Conservation (phyloP, 106 monocot species). For the Apostasia shenzhenica region DNA sequence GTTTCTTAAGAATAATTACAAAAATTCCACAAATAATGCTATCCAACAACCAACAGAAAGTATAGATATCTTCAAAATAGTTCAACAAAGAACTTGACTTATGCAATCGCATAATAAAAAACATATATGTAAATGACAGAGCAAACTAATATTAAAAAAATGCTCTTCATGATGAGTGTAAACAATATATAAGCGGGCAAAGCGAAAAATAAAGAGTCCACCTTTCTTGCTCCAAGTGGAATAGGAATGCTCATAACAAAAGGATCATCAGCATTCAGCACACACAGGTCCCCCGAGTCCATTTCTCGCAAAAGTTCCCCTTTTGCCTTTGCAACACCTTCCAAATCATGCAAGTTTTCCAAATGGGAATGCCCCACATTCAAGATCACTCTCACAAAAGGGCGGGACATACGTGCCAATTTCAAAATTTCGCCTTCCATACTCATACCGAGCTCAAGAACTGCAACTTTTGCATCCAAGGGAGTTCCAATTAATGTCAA, state of each 20-base stretch:
- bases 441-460: constrained; percentile 29
- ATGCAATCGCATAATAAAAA: too few relatives aligned
- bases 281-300: constrained; percentile 25
- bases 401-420: constrained; percentile 21
- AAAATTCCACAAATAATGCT: too few relatives aligned
- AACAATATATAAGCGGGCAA: too few relatives aligned
- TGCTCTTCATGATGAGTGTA: too few relatives aligned
- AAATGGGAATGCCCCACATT: constrained; percentile 27
- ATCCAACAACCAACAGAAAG: too few relatives aligned
- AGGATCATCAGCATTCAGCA: constrained; percentile 38
- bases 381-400: constrained; percentile 26
- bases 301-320: constrained; percentile 27
- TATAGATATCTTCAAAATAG: too few relatives aligned
- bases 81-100: too few relatives aligned
- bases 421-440: constrained; percentile 25
- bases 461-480: constrained; percentile 11
- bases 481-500: constrained; percentile 27
- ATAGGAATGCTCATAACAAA: constrained; percentile 26
- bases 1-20: too few relatives aligned
- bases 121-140: too few relatives aligned
- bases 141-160: too few relatives aligned
- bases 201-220: not conserved
- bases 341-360: constrained; percentile 21
- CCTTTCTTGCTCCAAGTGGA: constrained; percentile 25
- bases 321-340: constrained; percentile 33